Conservation (phyloP, 2,329 filamentous ascomycete species). For the Rachicladosporium sp. region DNA sequence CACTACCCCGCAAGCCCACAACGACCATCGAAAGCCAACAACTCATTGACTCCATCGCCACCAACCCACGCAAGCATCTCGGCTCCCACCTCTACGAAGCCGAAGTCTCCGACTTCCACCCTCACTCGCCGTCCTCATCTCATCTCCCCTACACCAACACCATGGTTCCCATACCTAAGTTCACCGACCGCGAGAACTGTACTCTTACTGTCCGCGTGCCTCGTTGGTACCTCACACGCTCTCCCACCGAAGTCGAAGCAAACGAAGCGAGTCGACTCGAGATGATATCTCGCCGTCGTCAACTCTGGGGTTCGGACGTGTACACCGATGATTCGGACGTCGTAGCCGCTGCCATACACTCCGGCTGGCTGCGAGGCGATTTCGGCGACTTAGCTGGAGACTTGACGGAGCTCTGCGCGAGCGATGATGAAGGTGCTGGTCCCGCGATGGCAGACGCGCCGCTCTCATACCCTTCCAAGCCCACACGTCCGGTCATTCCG, state of each 20-base stretch:
- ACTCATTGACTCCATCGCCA: conserved; percentile 58
- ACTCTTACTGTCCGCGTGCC: conserved; percentile 82
- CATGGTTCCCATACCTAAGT: conserved; percentile 63
- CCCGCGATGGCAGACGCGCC: conserved; percentile 5
- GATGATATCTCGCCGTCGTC: conserved; percentile 68
- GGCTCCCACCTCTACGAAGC: conserved; percentile 75
- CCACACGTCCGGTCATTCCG: conserved; percentile 49
- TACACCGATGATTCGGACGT: conserved; percentile 95
- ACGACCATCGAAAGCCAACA: conserved; percentile 55
- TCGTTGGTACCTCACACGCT: conserved; percentile 51
- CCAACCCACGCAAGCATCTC: conserved; percentile 64
- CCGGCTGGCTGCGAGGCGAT: conserved; percentile 81
- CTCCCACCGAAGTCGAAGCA: conserved; percentile 5
- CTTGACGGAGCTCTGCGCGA: conserved; percentile 23
- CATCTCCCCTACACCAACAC: conserved; percentile 38
- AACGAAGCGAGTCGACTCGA: conserved; percentile 49
- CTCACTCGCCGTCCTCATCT: conserved; percentile 5
- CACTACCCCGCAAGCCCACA: conserved; percentile 46
- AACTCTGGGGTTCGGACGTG: conserved; percentile 85
- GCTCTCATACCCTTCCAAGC: conserved; percentile 11
- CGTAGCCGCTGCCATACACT: conserved; percentile 83
- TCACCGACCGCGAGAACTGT: conserved; percentile 72
- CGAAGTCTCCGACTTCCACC: conserved; percentile 33
- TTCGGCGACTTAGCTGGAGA: conserved; percentile 49
- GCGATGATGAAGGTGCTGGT: conserved; percentile 12